Conservation (phyloP, 768 basidiomycete species). For the Podaxis sp. region DNA sequence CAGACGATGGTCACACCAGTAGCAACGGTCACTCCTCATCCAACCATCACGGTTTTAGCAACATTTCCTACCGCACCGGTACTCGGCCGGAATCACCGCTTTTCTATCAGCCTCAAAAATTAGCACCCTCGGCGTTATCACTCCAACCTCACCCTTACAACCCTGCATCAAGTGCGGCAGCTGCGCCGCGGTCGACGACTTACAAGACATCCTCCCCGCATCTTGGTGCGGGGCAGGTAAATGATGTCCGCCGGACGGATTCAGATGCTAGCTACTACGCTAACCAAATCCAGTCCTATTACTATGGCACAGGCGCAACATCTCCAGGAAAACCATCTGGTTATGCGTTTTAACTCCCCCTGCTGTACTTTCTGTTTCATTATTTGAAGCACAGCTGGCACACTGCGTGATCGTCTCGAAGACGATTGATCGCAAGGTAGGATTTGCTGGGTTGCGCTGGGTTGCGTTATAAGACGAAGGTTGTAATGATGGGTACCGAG, state of each 20-base stretch:
- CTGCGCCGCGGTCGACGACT: background rate
- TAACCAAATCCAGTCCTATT: slow-evolving; percentile 4
- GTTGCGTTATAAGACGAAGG: no score
- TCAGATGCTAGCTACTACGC: slow-evolving; percentile 11
- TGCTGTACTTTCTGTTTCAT: background rate
- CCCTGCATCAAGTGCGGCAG: background rate
- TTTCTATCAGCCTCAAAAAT: background rate
- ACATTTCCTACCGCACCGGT: slow-evolving; percentile 2
- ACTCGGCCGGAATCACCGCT: background rate
- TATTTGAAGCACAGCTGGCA: background rate
- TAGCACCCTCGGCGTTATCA: background rate
- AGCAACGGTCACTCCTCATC: slow-evolving; percentile 1
- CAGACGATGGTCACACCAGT: slow-evolving; percentile 1
- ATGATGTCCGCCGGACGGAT: background rate
- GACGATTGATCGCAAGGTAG: background rate
- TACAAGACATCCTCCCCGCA: background rate
- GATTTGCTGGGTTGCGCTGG: no score
- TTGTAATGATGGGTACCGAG: no score
- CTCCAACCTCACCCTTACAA: background rate
- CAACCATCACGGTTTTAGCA: slow-evolving; percentile 6
- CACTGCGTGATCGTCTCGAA: background rate
- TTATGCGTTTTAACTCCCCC: background rate
- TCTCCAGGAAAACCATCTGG: background rate
- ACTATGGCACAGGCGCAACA: slow-evolving; percentile 2
- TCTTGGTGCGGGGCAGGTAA: background rate